Percentiles rank a stretch among this genome's conserved stretches.
phyloP scores from a whole-genome alignment of 805 yeast genomes.

The Zygotorulaspora chibaensis region DNA sequence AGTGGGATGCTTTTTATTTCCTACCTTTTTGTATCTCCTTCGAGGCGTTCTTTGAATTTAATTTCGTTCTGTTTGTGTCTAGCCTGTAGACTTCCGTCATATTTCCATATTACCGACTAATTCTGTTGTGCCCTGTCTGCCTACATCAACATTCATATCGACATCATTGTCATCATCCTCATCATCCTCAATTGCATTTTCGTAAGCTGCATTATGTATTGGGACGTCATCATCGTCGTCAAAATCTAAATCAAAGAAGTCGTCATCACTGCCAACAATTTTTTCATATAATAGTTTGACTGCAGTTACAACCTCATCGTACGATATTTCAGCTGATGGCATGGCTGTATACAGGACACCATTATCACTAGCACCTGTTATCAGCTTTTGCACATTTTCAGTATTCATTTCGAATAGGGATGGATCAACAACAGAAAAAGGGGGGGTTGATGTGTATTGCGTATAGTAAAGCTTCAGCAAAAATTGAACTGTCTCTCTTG shows the following conservation, averaged over 20 bases:
- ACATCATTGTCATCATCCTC: constrained; percentile 28
- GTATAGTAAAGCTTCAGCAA: constrained; percentile 58
- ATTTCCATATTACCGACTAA: constrained; percentile 40
- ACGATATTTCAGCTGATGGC: constrained; percentile 83
- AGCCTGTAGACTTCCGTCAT: constrained; percentile 17
- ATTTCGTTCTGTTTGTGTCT: not conserved
- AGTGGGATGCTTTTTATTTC: too few species aligned
- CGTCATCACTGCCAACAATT: constrained; percentile 91
- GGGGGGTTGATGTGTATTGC: constrained; percentile 54
- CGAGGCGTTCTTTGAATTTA: not conserved
- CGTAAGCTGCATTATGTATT: constrained; percentile 14
- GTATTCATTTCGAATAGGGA: constrained; percentile 37
- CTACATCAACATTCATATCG: constrained; percentile 19
- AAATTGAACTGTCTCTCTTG: constrained; percentile 64
- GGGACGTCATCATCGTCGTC: constrained; percentile 70
- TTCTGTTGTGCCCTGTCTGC: constrained; percentile 34
- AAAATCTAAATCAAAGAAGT: constrained; percentile 92
- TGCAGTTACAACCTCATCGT: constrained; percentile 85
- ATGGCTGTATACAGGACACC: constrained; percentile 51
- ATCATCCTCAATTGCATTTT: constrained; percentile 32
- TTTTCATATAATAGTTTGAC: constrained; percentile 68
- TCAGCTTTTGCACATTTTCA: constrained; percentile 24
- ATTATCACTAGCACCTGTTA: constrained; percentile 43
- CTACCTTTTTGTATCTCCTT: not conserved
- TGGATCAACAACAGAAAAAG: constrained; percentile 48